These are phyloP conservation scores for Saccharomycodes ludwigii DNA, from an alignment of 805 yeast genomes.

Conservation along the genomic window DNA sequence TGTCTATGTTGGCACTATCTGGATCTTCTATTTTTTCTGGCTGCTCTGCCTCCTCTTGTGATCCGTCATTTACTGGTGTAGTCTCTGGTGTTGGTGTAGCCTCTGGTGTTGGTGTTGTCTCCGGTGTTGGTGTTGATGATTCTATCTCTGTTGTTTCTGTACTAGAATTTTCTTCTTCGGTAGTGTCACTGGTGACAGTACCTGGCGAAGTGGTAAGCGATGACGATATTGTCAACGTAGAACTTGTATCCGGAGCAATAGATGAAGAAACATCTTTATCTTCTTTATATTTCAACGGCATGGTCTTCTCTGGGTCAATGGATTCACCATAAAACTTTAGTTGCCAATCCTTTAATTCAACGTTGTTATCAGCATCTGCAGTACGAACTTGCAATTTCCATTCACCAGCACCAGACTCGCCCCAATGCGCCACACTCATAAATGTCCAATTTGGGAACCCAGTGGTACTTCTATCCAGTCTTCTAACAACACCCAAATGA, in stretches of 20 bases:
- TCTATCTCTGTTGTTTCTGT: background rate
- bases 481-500: slow-evolving; percentile 58
- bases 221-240: slow-evolving; percentile 1
- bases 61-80: no score
- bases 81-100: no score
- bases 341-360: slow-evolving; percentile 55
- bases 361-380: slow-evolving; percentile 24
- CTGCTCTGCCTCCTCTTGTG: slow-evolving; percentile 2
- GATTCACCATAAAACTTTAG: slow-evolving; percentile 74
- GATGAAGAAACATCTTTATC: slow-evolving; percentile 19
- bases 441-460: slow-evolving; percentile 83
- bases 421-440: slow-evolving; percentile 98
- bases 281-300: slow-evolving; percentile 32
- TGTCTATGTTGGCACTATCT: background rate
- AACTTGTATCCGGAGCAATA: no score
- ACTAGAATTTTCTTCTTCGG: background rate
- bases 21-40: background rate
- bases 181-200: background rate
- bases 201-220: background rate
- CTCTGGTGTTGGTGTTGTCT: no score
- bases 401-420: slow-evolving; percentile 77
- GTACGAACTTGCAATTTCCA: slow-evolving; percentile 68
- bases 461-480: slow-evolving; percentile 36
- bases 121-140: no score
- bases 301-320: slow-evolving; percentile 50